Evolutionary conservation across 768 basidiomycete species (phyloP).

Genomic region (Flagelloscypha sp.): DNA sequence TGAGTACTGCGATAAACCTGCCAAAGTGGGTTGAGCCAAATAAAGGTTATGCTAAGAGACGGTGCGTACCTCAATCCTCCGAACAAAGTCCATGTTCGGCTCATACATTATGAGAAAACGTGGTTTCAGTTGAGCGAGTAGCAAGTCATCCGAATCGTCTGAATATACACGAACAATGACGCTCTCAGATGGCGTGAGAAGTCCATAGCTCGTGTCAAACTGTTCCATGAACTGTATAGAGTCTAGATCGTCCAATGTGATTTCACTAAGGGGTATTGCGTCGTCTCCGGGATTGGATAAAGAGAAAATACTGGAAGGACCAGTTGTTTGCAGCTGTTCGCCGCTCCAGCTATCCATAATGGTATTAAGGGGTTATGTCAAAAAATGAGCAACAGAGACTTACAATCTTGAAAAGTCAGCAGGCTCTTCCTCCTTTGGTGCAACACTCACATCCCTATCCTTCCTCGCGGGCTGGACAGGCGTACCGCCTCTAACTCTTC

Average conservation of each 20-base stretch:
- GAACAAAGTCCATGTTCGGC: constrained; percentile 86
- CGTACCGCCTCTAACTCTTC: constrained; percentile 73
- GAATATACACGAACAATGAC: constrained; percentile 83
- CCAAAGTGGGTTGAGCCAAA: not conserved
- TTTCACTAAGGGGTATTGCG: constrained; percentile 5
- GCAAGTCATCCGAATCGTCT: constrained; percentile 86
- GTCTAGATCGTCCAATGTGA: constrained; percentile 27
- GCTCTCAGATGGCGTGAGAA: constrained; percentile 70
- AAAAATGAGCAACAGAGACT: constrained; percentile 16
- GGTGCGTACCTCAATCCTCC: constrained; percentile 79
- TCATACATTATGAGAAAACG: constrained; percentile 95
- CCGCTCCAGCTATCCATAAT: constrained; percentile 29
- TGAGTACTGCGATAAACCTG: constrained; percentile 83
- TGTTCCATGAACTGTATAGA: constrained; percentile 36
- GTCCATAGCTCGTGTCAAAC: constrained; percentile 73
- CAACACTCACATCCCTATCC: too few relatives aligned
- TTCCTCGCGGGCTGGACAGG: too few relatives aligned
- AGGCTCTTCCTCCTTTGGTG: constrained; percentile 36
- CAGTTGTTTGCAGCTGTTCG: constrained; percentile 10
- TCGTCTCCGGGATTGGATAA: constrained; percentile 1
- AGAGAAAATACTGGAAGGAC: not conserved
- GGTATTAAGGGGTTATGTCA: not conserved
- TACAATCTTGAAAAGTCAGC: constrained; percentile 54
- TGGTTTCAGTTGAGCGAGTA: constrained; percentile 81
- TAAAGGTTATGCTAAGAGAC: not conserved